Percentiles rank a stretch among this genome's conserved stretches.
Conservation (phyloP, 73 alveolate genomes). For the Paramecium octaurelia region DNA sequence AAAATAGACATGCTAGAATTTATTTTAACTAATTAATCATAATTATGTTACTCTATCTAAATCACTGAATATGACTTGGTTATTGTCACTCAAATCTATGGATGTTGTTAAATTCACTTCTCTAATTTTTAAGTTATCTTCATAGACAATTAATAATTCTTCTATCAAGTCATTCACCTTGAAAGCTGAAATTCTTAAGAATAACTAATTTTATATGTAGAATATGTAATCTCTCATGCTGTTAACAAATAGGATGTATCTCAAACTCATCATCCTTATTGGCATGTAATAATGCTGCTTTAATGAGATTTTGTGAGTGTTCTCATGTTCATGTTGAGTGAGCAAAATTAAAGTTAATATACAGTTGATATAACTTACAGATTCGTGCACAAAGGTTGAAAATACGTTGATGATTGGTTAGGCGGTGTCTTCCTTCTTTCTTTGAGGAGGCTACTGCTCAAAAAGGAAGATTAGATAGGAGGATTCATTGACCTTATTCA, state of each 20-base stretch:
- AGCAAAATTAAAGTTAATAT: not conserved
- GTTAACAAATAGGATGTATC: not conserved
- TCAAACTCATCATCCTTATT: not conserved
- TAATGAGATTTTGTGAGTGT: not conserved
- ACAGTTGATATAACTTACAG: not conserved
- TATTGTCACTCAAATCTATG: slow-evolving; percentile 10
- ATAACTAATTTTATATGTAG: slow-evolving; percentile 1
- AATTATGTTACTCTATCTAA: not conserved
- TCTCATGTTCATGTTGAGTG: not conserved
- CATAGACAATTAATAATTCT: not conserved
- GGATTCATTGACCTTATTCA: not conserved
- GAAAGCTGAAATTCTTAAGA: slow-evolving; percentile 16
- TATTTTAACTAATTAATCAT: not conserved
- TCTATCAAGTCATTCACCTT: not conserved
- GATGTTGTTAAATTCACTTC: slow-evolving; percentile 2
- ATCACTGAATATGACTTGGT: slow-evolving; percentile 15
- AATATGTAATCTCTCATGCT: slow-evolving; percentile 38
- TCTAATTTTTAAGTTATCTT: slow-evolving; percentile 22
- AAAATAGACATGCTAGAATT: slow-evolving; percentile 11
- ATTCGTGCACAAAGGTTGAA: slow-evolving; percentile 19
- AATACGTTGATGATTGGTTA: not conserved
- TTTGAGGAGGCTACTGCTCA: not conserved
- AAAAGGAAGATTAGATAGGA: not conserved
- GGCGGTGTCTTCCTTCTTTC: not conserved
- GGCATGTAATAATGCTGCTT: not conserved